Base-by-base conservation (phyloP, 495 filamentous ascomycete genomes). In the Penicillium paradoxum region DNA sequence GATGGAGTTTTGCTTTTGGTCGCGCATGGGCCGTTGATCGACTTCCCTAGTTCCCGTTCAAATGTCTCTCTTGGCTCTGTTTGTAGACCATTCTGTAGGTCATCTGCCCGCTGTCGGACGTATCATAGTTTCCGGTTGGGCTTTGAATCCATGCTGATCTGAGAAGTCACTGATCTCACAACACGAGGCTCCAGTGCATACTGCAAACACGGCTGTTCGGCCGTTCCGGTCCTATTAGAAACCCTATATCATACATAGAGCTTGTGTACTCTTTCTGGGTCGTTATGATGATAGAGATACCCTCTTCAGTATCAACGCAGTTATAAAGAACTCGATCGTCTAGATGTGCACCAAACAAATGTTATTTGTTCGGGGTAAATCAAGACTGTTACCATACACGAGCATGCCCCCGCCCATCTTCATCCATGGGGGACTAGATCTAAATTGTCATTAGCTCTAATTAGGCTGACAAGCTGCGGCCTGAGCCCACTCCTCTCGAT, bases 1-100 rank as follows among this genome's bases (percentile, higher is more conserved):
- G 22, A 33, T 33, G 19, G 3, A 14, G n/a, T 46, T 30, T 45
- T 34, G 32, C 30, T 51, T 36, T 39, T 38, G 27, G 46, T 25
- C 10, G 60, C 64, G 71, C 69, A 72, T 66, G 69, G 71, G 37
- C 67, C 69, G 58, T 63, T 63, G 64, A 70, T 68, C 64, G 57
- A 55, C 63, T 41, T 40, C 41, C 51, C 53, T 62, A 65, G 60
- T 59, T 63, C 54, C 60, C 60, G 64, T 55, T 68, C 70, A 68
- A 68, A 60, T 68, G 69, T 67, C 64, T 61, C 45, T 57, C 40
- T 49, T 19, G 19, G 45, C 5, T 55, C 46, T 29, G 11, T 43
- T 37, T 14, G 43, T 36, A 34, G 49, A 6, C 15, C 13, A 27
- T 34, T 22, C 7, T 27, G 24, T 24, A 38, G 62, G 68, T 73